A percentile compares a stretch with the other conserved stretches of the same genome.
These are phyloP conservation scores for Boletus insuetus DNA, from an alignment of 768 basidiomycete species.

Conservation along the genomic window DNA sequence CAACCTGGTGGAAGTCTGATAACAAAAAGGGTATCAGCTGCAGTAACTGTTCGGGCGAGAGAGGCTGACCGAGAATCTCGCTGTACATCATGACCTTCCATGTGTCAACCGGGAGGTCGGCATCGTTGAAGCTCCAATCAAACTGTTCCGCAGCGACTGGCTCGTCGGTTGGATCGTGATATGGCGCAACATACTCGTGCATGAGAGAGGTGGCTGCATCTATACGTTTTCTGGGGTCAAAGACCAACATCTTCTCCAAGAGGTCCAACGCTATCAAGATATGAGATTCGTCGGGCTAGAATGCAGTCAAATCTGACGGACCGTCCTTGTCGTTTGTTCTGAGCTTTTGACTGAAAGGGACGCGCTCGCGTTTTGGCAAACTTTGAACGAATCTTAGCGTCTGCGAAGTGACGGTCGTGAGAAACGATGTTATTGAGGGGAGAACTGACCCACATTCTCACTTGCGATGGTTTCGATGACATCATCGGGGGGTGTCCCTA, in stretches of 20 bases:
- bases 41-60: not conserved
- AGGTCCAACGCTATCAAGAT: constrained; percentile 75
- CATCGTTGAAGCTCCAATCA: constrained; percentile 99
- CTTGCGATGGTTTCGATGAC: constrained; percentile 98
- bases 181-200: constrained; percentile 94
- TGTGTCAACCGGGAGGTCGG: constrained; percentile 95
- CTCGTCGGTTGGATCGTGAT: constrained; percentile 98
- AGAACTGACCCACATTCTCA: constrained; percentile 72
- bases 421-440: not conserved
- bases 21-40: not conserved
- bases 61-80: constrained; percentile 83
- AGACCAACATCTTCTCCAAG: constrained; percentile 98
- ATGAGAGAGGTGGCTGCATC: constrained; percentile 86
- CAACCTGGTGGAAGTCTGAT: constrained; percentile 80
- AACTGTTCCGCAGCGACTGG: constrained; percentile 92
- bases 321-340: constrained; percentile 83
- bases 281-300: constrained; percentile 3
- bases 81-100: constrained; percentile 99
- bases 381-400: constrained; percentile 99
- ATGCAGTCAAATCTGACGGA: constrained; percentile 33
- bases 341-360: constrained; percentile 94
- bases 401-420: constrained; percentile 40
- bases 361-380: constrained; percentile 91
- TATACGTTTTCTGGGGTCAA: constrained; percentile 97
- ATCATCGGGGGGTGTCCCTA: constrained; percentile 99